Evolutionary conservation across 805 yeast genomes (phyloP).

Genomic region (Candida coquimbonensis): DNA sequence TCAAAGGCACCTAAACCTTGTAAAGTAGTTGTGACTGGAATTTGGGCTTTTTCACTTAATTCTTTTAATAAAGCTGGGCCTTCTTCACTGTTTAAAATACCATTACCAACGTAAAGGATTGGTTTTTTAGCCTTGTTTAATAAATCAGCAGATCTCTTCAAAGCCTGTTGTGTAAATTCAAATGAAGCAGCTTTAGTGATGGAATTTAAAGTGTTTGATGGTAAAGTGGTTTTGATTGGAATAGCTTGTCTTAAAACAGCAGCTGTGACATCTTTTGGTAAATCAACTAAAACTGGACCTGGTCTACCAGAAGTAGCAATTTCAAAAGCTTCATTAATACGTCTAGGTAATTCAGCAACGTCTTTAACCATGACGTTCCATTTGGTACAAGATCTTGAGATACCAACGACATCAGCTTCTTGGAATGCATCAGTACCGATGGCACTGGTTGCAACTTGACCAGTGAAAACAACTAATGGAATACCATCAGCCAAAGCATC

Average conservation of each 20-base stretch:
- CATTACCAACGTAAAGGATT: conserved; percentile 85
- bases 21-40: conserved; percentile 93
- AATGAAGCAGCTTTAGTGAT: conserved; percentile 65
- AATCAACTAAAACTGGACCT: conserved; percentile 95
- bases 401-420: conserved; percentile 97
- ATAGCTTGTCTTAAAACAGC: conserved; percentile 80
- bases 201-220: conserved; percentile 59
- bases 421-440: conserved; percentile 99
- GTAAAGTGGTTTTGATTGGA: conserved; percentile 72
- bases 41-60: conserved; percentile 81
- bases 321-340: conserved; percentile 97
- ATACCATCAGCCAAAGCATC: conserved; percentile 97
- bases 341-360: conserved; percentile 88
- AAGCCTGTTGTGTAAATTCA: conserved; percentile 67
- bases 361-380: conserved; percentile 99
- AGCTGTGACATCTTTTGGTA: conserved; percentile 97
- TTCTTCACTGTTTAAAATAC: conserved; percentile 70
- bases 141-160: conserved; percentile 69
- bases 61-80: conserved; percentile 78
- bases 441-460: conserved; percentile 93
- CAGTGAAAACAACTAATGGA: conserved; percentile 93
- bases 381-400: conserved; percentile 94
- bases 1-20: conserved; percentile 95
- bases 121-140: conserved; percentile 83
- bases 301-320: conserved; percentile 96